These are phyloP conservation scores for Colletotrichum phormii DNA, from an alignment of 2,329 filamentous ascomycete genomes.

Conservation along the genomic window DNA sequence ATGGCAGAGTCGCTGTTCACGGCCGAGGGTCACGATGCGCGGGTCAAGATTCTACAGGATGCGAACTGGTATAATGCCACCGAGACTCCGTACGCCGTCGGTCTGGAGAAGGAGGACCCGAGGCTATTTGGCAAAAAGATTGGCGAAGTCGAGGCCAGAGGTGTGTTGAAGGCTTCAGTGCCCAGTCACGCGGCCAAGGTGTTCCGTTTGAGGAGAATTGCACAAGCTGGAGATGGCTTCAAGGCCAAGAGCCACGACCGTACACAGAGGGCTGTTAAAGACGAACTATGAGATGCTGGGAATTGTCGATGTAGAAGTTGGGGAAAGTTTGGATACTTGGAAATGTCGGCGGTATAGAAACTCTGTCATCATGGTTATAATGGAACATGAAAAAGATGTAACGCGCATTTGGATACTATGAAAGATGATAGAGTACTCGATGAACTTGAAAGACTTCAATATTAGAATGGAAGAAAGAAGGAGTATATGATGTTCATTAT, in stretches of 20 bases:
- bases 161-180: constrained; percentile 31
- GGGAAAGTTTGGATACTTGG: background rate
- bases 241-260: constrained; percentile 38
- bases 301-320: background rate
- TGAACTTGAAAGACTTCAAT: background rate
- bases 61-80: constrained; percentile 40
- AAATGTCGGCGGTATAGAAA: background rate
- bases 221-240: constrained; percentile 36
- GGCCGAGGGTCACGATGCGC: constrained; percentile 19
- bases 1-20: constrained; percentile 32
- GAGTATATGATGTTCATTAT: background rate
- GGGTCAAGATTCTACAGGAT: constrained; percentile 20
- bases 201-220: constrained; percentile 38
- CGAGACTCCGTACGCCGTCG: constrained; percentile 36
- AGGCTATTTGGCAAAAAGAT: constrained; percentile 40
- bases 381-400: too few relatives aligned
- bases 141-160: constrained; percentile 35
- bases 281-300: constrained; percentile 31
- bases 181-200: constrained; percentile 38
- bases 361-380: too few relatives aligned
- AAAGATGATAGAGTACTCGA: too few relatives aligned
- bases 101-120: constrained; percentile 37
- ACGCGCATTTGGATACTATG: too few relatives aligned
- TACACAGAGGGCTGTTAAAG: constrained; percentile 36
- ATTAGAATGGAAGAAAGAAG: background rate